Base-by-base conservation (phyloP, 768 basidiomycete genomes). In the Hirschioporus abietinus region DNA sequence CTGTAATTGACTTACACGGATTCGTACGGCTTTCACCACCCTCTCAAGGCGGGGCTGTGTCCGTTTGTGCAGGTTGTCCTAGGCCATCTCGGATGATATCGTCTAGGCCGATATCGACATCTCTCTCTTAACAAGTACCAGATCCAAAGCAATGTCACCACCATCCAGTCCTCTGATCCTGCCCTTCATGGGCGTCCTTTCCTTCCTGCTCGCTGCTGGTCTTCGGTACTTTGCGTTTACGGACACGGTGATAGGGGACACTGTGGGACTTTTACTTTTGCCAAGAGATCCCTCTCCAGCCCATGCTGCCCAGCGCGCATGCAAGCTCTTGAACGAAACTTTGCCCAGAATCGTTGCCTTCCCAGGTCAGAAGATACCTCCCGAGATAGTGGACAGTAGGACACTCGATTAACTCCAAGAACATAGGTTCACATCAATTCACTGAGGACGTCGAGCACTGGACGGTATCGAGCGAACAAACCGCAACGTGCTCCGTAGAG, bases 341-440 rank as follows among this genome's bases (percentile, higher is more conserved):
- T 34, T 61, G 30, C 60, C 60, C 18, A 24, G 30, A 17, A 12
- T 24, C 15, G 60, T 61, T 61, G 24, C 60, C 3, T 61, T 61
- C 60, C 60, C 60, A 61, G 60, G 60, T 61, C 24, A 52, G 42
- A 10, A 5, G 3, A 52, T 52, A 52, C 42, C 12, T 20, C 42
- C 42, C 4, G 42, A 15, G 42, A 52, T 20, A 52, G 12, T 52
- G 42, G 42, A 36, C 15, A 36, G 35, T 15, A 52, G 42, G 20
- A 52, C 20, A 20, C 42, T 20, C 42, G 15, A 20, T 15, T 52
- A 52, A 52, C 42, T 52, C 42, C 15, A 7, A 25, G 25, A 61
- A 15, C 60, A 9, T 24, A 61, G 60, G 60, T 25, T 61, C 60
- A 61, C 60, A 61, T 9, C 60, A 61, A 24, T 61, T 61, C 60